Evolutionary conservation across 192 early-diverging fungal genomes (phyloP), one percentile per base, ranked within the genome.

Genomic region (Backusella tarrabulga): DNA sequence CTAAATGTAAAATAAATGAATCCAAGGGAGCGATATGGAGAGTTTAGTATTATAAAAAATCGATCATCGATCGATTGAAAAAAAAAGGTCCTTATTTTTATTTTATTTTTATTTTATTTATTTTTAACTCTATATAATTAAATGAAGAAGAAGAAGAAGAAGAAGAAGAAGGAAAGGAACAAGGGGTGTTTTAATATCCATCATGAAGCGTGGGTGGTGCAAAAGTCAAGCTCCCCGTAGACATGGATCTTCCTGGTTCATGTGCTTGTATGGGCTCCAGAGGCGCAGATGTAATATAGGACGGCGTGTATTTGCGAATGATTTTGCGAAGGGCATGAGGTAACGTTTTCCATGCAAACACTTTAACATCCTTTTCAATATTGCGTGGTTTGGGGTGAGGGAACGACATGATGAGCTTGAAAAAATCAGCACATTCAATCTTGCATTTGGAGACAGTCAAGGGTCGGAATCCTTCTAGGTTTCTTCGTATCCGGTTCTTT

Each of bases 281-380:
- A 8, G 68, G 68, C 0, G 86, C 79, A 14, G 86, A 83, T 40
- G 76, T 80, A 60, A 74, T 83, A 77, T 88, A 87, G 6, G 81
- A 81, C 0, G 87, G 84, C 26, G 88, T 90, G 79, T 93, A 93
- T 76, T 94, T 95, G 69, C 87, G 81, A 35, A 94, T 90, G 69
- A 96, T 94, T 73, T 96, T 96, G 50, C 91, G 88, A 52, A 94
- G 83, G 0, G 92, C 93, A 38, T 88, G 80, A 11, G 89, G 82
- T 19, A 96, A 75, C 0, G 88, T 87, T 67, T 88, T 87, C 94
- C 94, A 95, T 4, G 89, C 86, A 82, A 93, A 95, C 1, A 95
- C 93, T 72, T 96, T 96, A 84, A 96, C 90, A 71, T 96, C 93
- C 80, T 96, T 96, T 84, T 94, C 93, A 73, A 94, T 94, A 84